Evolutionary conservation across 1,284 basidiomycete genomes (phyloP).

Genomic region (Sporisorium sorghi): DNA sequence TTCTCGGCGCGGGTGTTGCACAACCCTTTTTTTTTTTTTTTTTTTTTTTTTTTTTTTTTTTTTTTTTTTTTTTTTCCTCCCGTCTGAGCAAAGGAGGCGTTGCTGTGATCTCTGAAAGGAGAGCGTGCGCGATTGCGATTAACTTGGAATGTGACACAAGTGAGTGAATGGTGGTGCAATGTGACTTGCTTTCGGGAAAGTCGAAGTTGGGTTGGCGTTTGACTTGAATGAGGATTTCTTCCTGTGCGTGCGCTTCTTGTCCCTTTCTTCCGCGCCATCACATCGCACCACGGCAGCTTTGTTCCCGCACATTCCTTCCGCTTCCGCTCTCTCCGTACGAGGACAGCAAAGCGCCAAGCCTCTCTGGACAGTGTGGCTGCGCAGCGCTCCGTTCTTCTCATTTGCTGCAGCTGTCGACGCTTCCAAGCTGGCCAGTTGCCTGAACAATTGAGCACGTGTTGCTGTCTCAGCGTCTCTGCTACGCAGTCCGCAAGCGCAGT

Average conservation of each 20-base stretch:
- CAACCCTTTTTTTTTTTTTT: constrained; percentile 19
- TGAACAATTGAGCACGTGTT: background rate
- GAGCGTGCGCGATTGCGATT: background rate
- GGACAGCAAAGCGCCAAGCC: background rate
- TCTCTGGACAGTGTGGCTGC: background rate
- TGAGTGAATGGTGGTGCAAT: too few species aligned
- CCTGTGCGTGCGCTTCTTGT: background rate
- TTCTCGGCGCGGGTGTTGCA: too few species aligned
- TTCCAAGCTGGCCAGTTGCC: background rate
- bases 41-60: constrained; percentile 7
- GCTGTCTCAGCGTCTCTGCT: background rate
- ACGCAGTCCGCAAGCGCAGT: too few species aligned
- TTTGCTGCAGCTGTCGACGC: background rate
- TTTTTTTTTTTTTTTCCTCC: constrained; percentile 11
- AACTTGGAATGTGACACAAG: too few species aligned
- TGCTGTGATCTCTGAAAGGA: too few species aligned
- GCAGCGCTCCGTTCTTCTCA: background rate
- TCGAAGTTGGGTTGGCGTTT: background rate
- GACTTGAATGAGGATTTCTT: background rate
- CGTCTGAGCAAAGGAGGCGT: too few species aligned
- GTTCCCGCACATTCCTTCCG: background rate
- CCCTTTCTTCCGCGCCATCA: background rate
- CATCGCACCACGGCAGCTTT: background rate
- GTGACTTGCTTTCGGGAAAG: background rate
- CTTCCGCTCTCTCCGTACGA: constrained; percentile 1